A percentile compares a stretch with the other conserved stretches of the same genome.
Evolutionary conservation across 305 asterid species (phyloP).

Genomic region (Rubia tinctorum): DNA sequence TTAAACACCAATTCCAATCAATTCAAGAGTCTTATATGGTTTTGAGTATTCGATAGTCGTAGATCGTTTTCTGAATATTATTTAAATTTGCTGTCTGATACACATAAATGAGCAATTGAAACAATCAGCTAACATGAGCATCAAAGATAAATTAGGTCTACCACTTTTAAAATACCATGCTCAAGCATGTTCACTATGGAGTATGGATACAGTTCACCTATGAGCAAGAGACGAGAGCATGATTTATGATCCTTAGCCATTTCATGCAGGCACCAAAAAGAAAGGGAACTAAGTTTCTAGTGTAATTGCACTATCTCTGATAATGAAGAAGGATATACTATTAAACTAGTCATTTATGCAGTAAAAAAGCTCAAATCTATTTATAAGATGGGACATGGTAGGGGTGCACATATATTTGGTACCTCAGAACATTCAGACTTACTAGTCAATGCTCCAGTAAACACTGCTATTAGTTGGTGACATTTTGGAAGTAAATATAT

Average conservation of each 20-base stretch:
- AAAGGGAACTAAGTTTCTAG: background rate
- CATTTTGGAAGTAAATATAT: conserved; percentile 8
- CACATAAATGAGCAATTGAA: background rate
- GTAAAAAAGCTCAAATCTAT: background rate
- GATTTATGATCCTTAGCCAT: background rate
- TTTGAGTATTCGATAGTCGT: background rate
- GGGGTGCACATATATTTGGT: background rate
- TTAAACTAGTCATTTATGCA: background rate
- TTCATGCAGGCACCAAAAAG: background rate
- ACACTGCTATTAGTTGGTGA: background rate
- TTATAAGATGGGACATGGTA: background rate
- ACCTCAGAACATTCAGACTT: background rate
- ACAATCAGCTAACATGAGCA: background rate
- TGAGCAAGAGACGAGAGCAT: background rate
- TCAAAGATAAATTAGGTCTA: background rate
- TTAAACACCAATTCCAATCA: background rate
- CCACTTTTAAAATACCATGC: background rate
- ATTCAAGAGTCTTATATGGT: background rate
- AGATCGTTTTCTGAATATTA: background rate
- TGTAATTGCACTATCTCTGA: background rate
- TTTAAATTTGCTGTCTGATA: background rate
- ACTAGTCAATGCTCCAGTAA: background rate
- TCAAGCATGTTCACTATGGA: background rate
- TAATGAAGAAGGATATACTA: background rate
- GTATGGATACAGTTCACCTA: no score